Evolutionary conservation across 2,329 filamentous ascomycete genomes (phyloP), one percentile per base, ranked within the genome.

Genomic region (Aureobasidium namibiae): DNA sequence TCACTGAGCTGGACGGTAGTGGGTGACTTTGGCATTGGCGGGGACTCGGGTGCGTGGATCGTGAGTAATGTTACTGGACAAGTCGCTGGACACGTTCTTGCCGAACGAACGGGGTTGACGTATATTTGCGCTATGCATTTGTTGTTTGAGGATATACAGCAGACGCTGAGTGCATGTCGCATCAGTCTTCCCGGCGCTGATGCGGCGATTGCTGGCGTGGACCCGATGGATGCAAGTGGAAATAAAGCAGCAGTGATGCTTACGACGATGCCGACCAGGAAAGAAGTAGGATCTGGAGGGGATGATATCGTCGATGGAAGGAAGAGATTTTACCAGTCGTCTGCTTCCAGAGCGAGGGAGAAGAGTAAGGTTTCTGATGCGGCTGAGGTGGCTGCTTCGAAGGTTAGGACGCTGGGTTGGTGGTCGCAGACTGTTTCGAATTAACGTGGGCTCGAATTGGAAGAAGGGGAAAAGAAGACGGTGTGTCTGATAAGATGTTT

Each of bases 61-160:
- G 85, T 96, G 16, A 89, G 92, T 65, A 87, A 89, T 60, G 80
- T 81, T 6, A 80, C 85, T n/a, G 90, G 90, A 1, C 82, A 85
- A 38, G 84, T 96, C 3, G 94, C 90, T 65, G 92, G 92, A 0
- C 92, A 96, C 67, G 89, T 97, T 0, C 79, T 97, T 13, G 92
- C 92, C 0, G 84, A 86, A 62, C 92, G 89, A 68, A 60, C 61
- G 13, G 84, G 84, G 42, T 86, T 90, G 5, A 91, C 91, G 0
- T 97, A 96, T 71, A 94, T 97, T 62, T 94, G 90, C 62, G 92
- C 92, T 0, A 97, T 97, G 92, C 89, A 96, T 60, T 81, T 96
- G 2, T 75, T 96, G 13, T 79, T 97, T 11, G 82, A 87, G 29
- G 92, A 97, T 68, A 95, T 97, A 60, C 87, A 85, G 29, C 83